Base-by-base conservation (phyloP, 2,329 filamentous ascomycete genomes). In the Ceratocystis huliohia region DNA sequence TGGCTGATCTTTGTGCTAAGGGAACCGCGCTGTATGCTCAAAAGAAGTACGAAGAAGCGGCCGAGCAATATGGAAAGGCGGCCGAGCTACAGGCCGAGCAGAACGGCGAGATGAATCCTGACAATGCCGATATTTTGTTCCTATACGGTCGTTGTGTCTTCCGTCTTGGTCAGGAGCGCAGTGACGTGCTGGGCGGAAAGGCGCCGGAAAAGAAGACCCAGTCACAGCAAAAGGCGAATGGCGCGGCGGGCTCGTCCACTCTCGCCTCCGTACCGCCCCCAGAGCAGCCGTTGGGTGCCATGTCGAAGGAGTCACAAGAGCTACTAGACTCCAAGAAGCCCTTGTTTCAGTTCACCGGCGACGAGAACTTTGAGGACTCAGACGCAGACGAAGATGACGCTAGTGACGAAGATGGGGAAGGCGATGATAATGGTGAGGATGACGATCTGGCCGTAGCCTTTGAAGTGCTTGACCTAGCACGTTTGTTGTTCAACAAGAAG, bases 101-200 rank as follows among this genome's bases (percentile, higher is more conserved):
- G 74, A 94, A 96, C 75, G 94, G 93, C 75, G 94, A 97, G 77
- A 89, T 95, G 82, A 86, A 86, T 17, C 85, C 89, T 3, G 87
- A 91, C 67, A 99, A 99, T 72, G 93, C 92, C 63, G 93, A 97
- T 74, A 84, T 99, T 61, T 84, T 97, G 22, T 99, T 96, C 76
- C 84, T 91, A 70, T 99, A 99, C 76, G 94, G 94, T 15, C 89
- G 93, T 74, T 91, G 91, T 66, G 79, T 99, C 22, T 97, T 96
- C 81, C 92, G 92, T 75, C 88, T 97, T 68, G 94, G 92, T 37
- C 89, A 97, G 74, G 87, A 85, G 75, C 96, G 96, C 76, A 96
- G 91, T 74, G 92, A 97, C 73, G 92, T 99, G 28, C 81, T 99
- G 45, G 94, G 94, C 67, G 89, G 88, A 44, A 88, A 88, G 72